Percentiles rank a stretch among this genome's conserved stretches.
Evolutionary conservation across 352 stramenopile species (phyloP).

Genomic region (Plasmopara viticola): DNA sequence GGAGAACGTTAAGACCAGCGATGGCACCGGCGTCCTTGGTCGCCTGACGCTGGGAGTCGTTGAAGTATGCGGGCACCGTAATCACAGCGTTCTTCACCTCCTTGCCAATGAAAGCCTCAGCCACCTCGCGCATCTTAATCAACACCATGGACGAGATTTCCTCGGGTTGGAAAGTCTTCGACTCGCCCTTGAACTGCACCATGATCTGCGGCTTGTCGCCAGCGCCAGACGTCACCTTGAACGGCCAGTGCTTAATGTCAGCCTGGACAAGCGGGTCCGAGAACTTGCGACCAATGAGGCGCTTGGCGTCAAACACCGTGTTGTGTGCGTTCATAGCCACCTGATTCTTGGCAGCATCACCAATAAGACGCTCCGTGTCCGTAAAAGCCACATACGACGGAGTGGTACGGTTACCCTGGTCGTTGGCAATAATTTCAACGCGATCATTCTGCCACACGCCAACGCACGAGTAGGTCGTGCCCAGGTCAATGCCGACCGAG

Average conservation of each 20-base stretch:
- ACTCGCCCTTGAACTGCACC: slow-evolving; percentile 88
- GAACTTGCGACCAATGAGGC: too few relatives aligned
- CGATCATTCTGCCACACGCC: slow-evolving; percentile 92
- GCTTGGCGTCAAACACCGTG: too few relatives aligned
- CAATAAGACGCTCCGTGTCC: slow-evolving; percentile 93
- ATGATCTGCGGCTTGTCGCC: slow-evolving; percentile 90
- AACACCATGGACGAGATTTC: slow-evolving; percentile 99
- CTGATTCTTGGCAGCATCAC: too few relatives aligned
- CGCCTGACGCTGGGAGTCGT: too few relatives aligned
- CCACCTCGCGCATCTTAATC: slow-evolving; percentile 98
- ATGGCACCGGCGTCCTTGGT: too few relatives aligned
- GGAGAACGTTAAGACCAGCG: too few relatives aligned
- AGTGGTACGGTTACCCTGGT: slow-evolving; percentile 98
- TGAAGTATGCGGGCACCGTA: too few relatives aligned
- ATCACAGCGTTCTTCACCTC: too few relatives aligned
- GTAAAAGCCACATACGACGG: slow-evolving; percentile 97
- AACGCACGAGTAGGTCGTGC: slow-evolving; percentile 96
- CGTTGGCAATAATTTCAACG: slow-evolving; percentile 95
- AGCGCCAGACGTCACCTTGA: slow-evolving; percentile 91
- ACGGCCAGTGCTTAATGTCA: slow-evolving; percentile 98
- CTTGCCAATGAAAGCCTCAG: slow-evolving; percentile 96
- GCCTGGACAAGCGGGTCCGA: too few relatives aligned
- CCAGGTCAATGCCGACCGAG: slow-evolving; percentile 89
- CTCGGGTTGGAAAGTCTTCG: slow-evolving; percentile 94
- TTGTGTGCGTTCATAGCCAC: too few relatives aligned